These are phyloP conservation scores for Tremella fuciformis DNA, from an alignment of 768 basidiomycete species.

Conservation along the genomic window DNA sequence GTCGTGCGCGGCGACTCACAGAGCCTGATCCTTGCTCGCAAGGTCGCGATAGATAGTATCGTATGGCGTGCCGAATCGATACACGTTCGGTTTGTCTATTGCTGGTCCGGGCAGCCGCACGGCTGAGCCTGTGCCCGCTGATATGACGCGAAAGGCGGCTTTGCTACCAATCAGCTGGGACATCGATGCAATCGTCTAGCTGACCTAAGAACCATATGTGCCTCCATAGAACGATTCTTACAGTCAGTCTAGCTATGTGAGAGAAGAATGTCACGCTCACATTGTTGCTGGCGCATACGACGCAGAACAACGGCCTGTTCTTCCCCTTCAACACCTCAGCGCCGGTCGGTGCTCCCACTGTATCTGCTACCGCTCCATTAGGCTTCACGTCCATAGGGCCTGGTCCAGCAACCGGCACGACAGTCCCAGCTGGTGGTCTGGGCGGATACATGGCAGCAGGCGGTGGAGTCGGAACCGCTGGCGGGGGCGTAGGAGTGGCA, in stretches of 20 bases:
- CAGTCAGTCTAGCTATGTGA: background rate
- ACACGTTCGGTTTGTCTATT: conserved; percentile 96
- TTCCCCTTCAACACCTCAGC: conserved; percentile 49
- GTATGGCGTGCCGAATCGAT: conserved; percentile 94
- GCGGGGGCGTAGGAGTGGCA: conserved; percentile 1
- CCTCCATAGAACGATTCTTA: conserved; percentile 98
- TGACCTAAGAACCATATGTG: conserved; percentile 82
- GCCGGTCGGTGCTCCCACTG: conserved; percentile 5
- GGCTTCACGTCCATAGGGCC: conserved; percentile 13
- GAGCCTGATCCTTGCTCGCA: conserved; percentile 69
- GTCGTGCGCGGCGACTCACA: conserved; percentile 60
- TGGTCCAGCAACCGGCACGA: background rate
- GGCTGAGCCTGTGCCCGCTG: conserved; percentile 93
- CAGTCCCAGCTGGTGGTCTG: background rate
- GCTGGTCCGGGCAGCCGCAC: conserved; percentile 94
- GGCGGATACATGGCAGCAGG: background rate
- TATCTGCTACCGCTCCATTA: conserved; percentile 13
- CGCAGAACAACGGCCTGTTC: conserved; percentile 81
- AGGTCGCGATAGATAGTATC: conserved; percentile 92
- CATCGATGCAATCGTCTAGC: conserved; percentile 51
- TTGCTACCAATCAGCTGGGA: conserved; percentile 60
- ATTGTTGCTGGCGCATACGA: conserved; percentile 99
- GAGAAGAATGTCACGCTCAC: conserved; percentile 56
- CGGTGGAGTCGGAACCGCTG: conserved; percentile 5
- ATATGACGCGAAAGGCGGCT: conserved; percentile 85